Base-by-base conservation (phyloP, 768 basidiomycete genomes). In the Leccinum uliginosum region DNA sequence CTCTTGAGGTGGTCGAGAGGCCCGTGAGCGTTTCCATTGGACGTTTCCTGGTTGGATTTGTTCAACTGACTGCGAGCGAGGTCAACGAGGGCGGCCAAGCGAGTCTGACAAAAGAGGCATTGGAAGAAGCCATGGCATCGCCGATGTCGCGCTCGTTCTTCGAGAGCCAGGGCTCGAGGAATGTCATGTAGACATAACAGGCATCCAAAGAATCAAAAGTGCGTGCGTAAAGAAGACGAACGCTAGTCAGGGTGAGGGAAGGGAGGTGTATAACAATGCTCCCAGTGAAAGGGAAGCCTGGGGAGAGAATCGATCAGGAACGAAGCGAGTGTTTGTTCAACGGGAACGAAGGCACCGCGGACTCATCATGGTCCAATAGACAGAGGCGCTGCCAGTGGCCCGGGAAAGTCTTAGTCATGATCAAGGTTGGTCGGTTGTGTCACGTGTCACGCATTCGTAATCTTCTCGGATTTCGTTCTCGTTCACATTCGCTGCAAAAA, bases 231-330 rank as follows among this genome's bases (percentile, higher is more conserved):
- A 32, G 51, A 26, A 38, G 32, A 71, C 74, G 50, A 55, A 83
- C 87, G 79, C 87, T 79, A 1, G 80, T 86, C 72, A 10, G 29
- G 29, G 29, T 87, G 86, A 7, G 87, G 86, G 17, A 29, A 89
- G 78, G 10, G 85, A 73, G 46, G 89, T 69, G 73, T 84, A 89
- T 23, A 89, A 75, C 4, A 89, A 67, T 65, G 46, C 65, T 89
- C 88, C 83, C 83, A 87, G 65, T 89, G 88, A 67, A 90, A 86
- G 7, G 88, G 87, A 40, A 89, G 64, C 87, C 87, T 87, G 52
- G 6, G n/a, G 38, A 17, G 56, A 43, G 53, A 29, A 29, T 29
- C 29, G 29, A 54, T 69, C 34, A 66, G 60, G 49, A 55, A 53
- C 27, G 47, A 7, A 23, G 47, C 8, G 47, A 10, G 76, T 9